Evolutionary conservation across 2,329 filamentous ascomycete species (phyloP).

Genomic region (Nigrospora sphaerica): DNA sequence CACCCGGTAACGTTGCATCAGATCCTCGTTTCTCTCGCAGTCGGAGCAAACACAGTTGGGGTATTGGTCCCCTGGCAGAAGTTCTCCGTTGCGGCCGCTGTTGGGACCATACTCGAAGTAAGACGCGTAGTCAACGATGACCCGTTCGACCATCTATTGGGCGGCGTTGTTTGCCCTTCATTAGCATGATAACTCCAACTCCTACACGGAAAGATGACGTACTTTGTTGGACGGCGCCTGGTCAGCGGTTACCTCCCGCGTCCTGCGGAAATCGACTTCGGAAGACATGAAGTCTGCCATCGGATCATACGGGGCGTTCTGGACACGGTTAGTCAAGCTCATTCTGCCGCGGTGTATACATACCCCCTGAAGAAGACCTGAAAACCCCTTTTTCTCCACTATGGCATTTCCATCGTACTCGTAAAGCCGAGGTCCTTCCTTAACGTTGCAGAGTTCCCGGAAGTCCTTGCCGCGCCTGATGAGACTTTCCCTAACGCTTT

Average conservation of each 20-base stretch:
- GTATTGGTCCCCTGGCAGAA: background rate
- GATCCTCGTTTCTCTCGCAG: background rate
- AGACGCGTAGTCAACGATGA: conserved; percentile 3
- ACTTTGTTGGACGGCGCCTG: no score
- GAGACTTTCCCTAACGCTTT: background rate
- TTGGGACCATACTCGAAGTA: conserved; percentile 4
- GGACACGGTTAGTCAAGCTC: no score
- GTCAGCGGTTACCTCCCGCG: no score
- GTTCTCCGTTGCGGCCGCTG: background rate
- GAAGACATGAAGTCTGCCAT: no score
- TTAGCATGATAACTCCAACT: no score
- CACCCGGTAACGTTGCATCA: background rate
- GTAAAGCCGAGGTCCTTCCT: background rate
- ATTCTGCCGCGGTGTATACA: no score
- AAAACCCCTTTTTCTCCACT: background rate
- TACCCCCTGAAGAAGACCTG: no score
- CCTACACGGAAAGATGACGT: no score
- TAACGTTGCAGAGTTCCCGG: background rate
- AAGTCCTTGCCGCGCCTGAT: background rate
- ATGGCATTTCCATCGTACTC: background rate
- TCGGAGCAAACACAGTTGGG: background rate
- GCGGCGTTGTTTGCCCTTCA: no score
- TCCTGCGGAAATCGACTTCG: no score
- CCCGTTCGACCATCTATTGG: background rate
- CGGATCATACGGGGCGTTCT: no score